Base-by-base conservation (phyloP, 805 yeast species). In the Candida silvicultrix region DNA sequence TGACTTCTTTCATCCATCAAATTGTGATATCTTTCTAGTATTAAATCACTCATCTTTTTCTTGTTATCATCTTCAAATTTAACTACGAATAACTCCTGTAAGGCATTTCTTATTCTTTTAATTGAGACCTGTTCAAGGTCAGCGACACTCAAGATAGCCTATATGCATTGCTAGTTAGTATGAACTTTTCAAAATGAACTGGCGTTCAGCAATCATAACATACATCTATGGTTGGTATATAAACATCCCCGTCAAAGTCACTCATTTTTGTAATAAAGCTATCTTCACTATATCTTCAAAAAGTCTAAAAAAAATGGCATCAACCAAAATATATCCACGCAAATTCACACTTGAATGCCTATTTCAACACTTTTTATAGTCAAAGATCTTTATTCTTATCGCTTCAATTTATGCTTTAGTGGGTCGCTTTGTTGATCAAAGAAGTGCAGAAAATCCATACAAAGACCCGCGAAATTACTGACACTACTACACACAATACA, bases 91-190 rank as follows among this genome's bases (percentile, higher is more conserved):
- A 87, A 67, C 49, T 78, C 85, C 58, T 82, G 88, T n/a, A 87
- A 57, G 0, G 90, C 92, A 48, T 74, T 72, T 49, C 95, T 69
- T 21, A 87, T 78, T 58, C 77, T 75, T 61, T 83, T 84, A 7
- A 85, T 89, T 0, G 90, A 78, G 15, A 86, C 79, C 49, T 76
- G 71, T 49, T 82, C 83, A 29, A 85, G 70, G 55, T 86, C 84
- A 1, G 90, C 78, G 7, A 79, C 89, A 42, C 81, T 69, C 34
- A 87, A 64, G 11, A 87, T 85, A 2, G 95, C 89, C 85, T 80
- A 38, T 11, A 18, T 25, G n/a, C 14, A 2, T 16, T 28, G 9
- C 1, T 15, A 23, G 49, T 47, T 45, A 48, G 54, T 47, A 21
- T 42, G 20, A 3, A 4, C 12, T 18, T n/a, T n/a, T n/a, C n/a